phyloP scores from a whole-genome alignment of 495 filamentous ascomycete genomes.

The Penicillium turbatum region DNA sequence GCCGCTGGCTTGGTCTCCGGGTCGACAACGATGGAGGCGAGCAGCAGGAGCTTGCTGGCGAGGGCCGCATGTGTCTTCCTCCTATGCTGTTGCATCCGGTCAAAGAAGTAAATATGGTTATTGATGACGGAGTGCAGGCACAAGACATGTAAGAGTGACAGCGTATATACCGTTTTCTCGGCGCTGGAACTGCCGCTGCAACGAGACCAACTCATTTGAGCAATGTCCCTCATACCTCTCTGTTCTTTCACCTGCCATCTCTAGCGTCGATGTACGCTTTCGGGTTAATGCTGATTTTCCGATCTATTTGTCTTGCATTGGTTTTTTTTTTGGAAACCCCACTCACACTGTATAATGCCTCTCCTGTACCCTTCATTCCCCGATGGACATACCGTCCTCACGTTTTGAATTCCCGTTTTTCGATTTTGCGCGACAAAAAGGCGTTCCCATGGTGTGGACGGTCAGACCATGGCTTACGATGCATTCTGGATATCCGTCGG shows the following conservation, averaged over 20 bases:
- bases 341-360: slow-evolving; percentile 5
- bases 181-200: neutral
- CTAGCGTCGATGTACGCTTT: neutral
- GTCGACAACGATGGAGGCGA: slow-evolving; percentile 86
- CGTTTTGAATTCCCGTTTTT: slow-evolving; percentile 1
- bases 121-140: slow-evolving; percentile 48
- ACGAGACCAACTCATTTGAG: neutral
- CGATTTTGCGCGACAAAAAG: slow-evolving; percentile 6
- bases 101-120: slow-evolving; percentile 76
- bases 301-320: neutral
- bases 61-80: slow-evolving; percentile 90
- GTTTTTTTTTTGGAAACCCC: neutral
- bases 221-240: neutral
- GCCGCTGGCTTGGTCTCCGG: slow-evolving; percentile 78
- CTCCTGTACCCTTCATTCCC: neutral
- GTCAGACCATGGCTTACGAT: neutral
- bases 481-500: slow-evolving; percentile 1
- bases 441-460: slow-evolving; percentile 2
- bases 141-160: slow-evolving; percentile 18
- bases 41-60: slow-evolving; percentile 68
- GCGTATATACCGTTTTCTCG: neutral
- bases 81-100: slow-evolving; percentile 91
- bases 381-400: neutral
- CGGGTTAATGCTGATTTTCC: neutral
- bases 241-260: neutral